These are phyloP conservation scores for Caryocar brasiliense DNA, from an alignment of 441 rosid genomes.

Conservation along the genomic window DNA sequence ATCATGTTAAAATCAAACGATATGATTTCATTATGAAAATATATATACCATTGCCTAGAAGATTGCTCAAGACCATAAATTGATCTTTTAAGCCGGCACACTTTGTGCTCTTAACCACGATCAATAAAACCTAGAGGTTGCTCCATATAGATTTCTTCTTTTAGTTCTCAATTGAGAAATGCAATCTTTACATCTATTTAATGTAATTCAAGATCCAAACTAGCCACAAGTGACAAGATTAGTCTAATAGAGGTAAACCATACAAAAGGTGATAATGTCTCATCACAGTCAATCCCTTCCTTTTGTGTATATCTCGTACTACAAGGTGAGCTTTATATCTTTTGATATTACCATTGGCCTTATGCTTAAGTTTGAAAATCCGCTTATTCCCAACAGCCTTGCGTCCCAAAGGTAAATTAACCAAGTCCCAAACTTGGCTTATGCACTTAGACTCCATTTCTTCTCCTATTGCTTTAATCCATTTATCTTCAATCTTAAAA, in stretches of 20 bases:
- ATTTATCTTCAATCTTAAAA: neutral
- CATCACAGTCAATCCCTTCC: neutral
- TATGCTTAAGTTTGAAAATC: too few relatives aligned
- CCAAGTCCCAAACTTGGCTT: neutral
- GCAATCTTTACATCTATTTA: neutral
- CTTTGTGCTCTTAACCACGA: neutral
- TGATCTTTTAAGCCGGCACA: neutral
- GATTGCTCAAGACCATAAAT: neutral
- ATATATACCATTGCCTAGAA: neutral
- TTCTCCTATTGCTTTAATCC: neutral
- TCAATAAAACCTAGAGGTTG: neutral
- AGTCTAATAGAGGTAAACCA: neutral
- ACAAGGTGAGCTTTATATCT: neutral
- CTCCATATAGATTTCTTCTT: neutral
- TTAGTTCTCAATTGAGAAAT: conserved; percentile 1
- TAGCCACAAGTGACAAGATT: neutral
- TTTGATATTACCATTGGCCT: neutral
- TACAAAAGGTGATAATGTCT: neutral
- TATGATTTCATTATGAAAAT: neutral
- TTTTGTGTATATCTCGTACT: neutral
- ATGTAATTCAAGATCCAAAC: neutral
- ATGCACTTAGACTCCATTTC: neutral
- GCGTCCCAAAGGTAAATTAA: neutral
- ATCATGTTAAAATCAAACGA: neutral
- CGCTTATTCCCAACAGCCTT: too few relatives aligned